Conservation (phyloP, 495 filamentous ascomycete species). For the Sordaria brevicollis region DNA sequence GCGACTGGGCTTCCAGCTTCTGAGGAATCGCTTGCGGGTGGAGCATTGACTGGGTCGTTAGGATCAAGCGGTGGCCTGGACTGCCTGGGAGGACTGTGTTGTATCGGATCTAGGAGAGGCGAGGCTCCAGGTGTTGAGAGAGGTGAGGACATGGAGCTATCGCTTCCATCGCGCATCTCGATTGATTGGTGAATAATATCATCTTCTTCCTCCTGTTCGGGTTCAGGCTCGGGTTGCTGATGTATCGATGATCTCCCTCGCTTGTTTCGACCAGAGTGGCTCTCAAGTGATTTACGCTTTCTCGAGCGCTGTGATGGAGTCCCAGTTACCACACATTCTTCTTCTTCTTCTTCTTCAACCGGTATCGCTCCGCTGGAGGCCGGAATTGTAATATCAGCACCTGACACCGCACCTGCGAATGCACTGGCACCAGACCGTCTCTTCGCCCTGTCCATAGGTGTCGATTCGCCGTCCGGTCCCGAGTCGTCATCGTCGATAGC, state of each 20-base stretch:
- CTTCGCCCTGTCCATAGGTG: conserved; percentile 28
- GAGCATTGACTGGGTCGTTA: conserved; percentile 34
- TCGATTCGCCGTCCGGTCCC: conserved; percentile 36
- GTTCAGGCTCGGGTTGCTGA: not conserved
- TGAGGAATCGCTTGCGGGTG: conserved; percentile 32
- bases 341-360: conserved; percentile 1
- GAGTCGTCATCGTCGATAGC: conserved; percentile 23
- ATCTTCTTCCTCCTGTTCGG: conserved; percentile 1
- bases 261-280: conserved; percentile 18
- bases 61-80: conserved; percentile 2
- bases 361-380: not conserved
- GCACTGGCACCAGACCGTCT: conserved; percentile 14
- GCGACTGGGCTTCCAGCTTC: conserved; percentile 21
- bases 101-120: not conserved
- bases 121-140: conserved; percentile 12
- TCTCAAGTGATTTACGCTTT: conserved; percentile 37
- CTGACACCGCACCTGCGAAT: not conserved
- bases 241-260: not conserved
- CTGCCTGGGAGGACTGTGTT: conserved; percentile 11
- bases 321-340: conserved; percentile 2
- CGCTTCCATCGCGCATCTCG: conserved; percentile 14
- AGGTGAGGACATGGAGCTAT: conserved; percentile 3
- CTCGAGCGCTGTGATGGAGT: conserved; percentile 23
- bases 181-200: conserved; percentile 17
- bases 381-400: not conserved